Conservation (phyloP, 441 rosid species). For the Pelargonium cotyledonis region DNA sequence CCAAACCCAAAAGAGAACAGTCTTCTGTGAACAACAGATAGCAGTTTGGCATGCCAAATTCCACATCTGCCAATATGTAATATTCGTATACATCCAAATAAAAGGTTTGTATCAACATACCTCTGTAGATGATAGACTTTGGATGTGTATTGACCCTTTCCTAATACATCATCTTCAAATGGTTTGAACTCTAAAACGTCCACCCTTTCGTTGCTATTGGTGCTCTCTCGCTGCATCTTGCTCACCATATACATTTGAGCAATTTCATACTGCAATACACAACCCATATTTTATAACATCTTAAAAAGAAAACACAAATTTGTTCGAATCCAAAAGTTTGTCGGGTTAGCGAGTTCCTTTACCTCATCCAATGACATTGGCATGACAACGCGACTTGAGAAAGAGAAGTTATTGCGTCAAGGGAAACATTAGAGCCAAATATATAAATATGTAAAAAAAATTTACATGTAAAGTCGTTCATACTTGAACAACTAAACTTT, state of each 20-base stretch:
- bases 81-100: not conserved
- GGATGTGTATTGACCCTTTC: conserved; percentile 51
- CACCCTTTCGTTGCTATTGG: conserved; percentile 45
- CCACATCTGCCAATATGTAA: not conserved
- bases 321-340: not conserved
- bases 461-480: too few species aligned
- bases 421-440: conserved; percentile 10
- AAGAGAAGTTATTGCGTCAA: conserved; percentile 23
- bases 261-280: conserved; percentile 48
- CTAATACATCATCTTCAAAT: conserved; percentile 35
- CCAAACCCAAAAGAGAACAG: not conserved
- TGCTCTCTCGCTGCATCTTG: conserved; percentile 61
- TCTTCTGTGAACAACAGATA: not conserved
- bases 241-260: conserved; percentile 54
- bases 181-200: conserved; percentile 47
- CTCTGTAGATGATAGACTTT: conserved; percentile 61
- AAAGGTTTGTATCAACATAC: conserved; percentile 21
- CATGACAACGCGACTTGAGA: conserved; percentile 61
- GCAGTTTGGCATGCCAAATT: not conserved
- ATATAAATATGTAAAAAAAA: too few species aligned
- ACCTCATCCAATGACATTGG: conserved; percentile 68
- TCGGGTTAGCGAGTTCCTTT: conserved; percentile 6
- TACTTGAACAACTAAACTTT: too few species aligned
- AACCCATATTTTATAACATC: not conserved
- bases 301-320: not conserved